A percentile compares a stretch with the other conserved stretches of the same genome.
These are phyloP conservation scores for Plectosphaerella sp. DNA, from an alignment of 2,329 filamentous ascomycete genomes.

Conservation along the genomic window DNA sequence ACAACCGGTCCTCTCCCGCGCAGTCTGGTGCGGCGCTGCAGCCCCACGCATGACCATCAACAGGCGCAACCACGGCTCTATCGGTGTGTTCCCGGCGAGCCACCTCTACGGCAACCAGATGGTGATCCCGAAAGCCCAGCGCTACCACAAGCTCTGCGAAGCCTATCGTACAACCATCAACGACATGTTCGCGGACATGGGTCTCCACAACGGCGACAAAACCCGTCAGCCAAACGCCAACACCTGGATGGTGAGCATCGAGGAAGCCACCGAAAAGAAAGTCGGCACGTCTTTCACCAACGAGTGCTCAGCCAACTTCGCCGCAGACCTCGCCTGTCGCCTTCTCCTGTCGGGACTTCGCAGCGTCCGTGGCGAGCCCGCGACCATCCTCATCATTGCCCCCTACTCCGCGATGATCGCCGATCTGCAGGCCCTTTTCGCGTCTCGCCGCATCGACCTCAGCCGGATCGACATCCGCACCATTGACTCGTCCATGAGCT, in stretches of 20 bases:
- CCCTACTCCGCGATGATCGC: background rate
- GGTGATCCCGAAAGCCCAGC: background rate
- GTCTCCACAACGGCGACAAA: background rate
- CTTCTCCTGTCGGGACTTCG: background rate
- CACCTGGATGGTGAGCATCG: background rate
- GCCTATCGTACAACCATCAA: background rate
- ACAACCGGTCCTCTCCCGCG: background rate
- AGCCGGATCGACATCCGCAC: background rate
- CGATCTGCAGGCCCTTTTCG: background rate
- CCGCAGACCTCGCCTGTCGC: background rate
- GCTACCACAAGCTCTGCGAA: background rate
- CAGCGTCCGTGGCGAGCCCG: background rate
- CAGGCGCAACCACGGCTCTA: background rate
- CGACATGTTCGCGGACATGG: background rate
- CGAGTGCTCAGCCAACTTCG: background rate
- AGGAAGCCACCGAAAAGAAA: background rate
- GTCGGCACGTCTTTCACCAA: background rate
- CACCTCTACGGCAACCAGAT: background rate
- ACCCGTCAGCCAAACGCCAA: no score
- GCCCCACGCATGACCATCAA: background rate
- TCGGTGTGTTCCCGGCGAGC: background rate
- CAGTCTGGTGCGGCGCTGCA: background rate
- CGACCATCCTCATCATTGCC: background rate
- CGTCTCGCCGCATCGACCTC: background rate
- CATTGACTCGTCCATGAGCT: background rate